Evolutionary conservation across 164 flowering plant species (phyloP).

Genomic region (Aristolochia fimbriata): DNA sequence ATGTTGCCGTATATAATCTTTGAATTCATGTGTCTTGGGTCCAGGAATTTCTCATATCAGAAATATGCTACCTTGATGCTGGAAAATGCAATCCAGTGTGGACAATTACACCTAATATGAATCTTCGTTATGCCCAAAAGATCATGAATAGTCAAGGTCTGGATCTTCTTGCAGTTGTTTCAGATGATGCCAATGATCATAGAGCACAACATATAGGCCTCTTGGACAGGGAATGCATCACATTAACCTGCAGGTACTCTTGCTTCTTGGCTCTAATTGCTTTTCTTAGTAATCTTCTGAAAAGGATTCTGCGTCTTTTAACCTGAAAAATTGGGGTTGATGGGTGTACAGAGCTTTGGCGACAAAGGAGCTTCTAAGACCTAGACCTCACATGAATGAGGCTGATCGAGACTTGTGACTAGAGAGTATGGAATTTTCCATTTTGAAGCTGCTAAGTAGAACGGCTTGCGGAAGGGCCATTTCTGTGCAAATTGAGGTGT

Average conservation of each 20-base stretch:
- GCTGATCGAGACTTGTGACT: no score
- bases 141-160: conserved; percentile 48
- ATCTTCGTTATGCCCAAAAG: conserved; percentile 37
- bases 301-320: not conserved
- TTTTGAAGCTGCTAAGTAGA: no score
- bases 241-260: conserved; percentile 57
- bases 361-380: not conserved
- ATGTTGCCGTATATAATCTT: no score
- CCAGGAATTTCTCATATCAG: conserved; percentile 46
- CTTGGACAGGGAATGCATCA: conserved; percentile 60
- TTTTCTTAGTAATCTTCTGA: not conserved
- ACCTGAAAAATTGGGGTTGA: not conserved
- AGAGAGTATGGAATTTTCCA: no score
- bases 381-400: no score
- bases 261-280: no score
- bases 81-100: conserved; percentile 31
- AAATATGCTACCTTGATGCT: conserved; percentile 32
- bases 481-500: no score
- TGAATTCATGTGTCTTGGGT: conserved; percentile 2
- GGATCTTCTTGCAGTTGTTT: conserved; percentile 62
- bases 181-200: conserved; percentile 24
- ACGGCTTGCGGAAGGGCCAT: no score
- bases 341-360: not conserved
- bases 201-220: conserved; percentile 43
- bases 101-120: conserved; percentile 65